Conservation (phyloP, 2,329 filamentous ascomycete species). For the Neopestalotiopsis rosae region DNA sequence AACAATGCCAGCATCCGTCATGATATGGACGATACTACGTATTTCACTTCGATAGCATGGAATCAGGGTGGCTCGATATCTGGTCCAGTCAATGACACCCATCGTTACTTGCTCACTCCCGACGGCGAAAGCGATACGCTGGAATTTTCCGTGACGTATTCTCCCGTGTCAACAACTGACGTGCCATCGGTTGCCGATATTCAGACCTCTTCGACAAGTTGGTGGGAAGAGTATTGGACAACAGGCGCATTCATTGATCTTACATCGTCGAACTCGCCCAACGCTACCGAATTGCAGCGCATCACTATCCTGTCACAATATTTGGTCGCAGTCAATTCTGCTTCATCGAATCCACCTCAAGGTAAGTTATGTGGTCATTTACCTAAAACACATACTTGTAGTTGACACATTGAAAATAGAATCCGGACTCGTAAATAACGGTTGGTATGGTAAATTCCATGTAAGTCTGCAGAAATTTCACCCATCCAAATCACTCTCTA, state of each 20-base stretch:
- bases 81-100: slow-evolving; percentile 40
- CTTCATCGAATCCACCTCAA: slow-evolving; percentile 53
- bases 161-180: slow-evolving; percentile 28
- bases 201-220: slow-evolving; percentile 38
- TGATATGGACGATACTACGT: slow-evolving; percentile 47
- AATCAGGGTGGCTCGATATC: slow-evolving; percentile 38
- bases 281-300: slow-evolving; percentile 56
- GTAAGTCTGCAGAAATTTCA: no score
- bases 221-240: slow-evolving; percentile 58
- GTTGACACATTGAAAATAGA: slow-evolving; percentile 21
- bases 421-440: slow-evolving; percentile 53
- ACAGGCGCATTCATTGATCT: slow-evolving; percentile 58
- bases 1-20: slow-evolving; percentile 47
- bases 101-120: slow-evolving; percentile 47
- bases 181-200: slow-evolving; percentile 34
- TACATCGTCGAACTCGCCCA: slow-evolving; percentile 41
- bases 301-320: slow-evolving; percentile 59
- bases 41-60: slow-evolving; percentile 47
- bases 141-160: slow-evolving; percentile 39
- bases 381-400: no score
- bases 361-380: no score
- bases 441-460: slow-evolving; percentile 63
- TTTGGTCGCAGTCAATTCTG: slow-evolving; percentile 56
- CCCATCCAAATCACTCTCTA: no score
- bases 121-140: slow-evolving; percentile 30